Evolutionary conservation across 1,139 yeast genomes (phyloP), one percentile per base, ranked within the genome.

Genomic region (Schizosaccharomyces versatilis): DNA sequence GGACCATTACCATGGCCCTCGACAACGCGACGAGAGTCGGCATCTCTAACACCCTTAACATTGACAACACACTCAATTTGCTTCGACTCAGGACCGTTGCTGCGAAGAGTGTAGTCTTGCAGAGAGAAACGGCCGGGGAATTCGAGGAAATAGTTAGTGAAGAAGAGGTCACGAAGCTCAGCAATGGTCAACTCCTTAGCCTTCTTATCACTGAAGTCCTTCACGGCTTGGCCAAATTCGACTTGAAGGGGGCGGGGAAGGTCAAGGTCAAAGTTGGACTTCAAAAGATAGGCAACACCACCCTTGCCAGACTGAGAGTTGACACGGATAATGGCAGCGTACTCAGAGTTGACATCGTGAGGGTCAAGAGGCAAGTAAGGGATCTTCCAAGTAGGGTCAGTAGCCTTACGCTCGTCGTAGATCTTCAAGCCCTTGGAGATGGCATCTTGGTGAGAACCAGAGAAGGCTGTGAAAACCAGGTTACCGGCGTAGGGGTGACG

Each of bases 291-390:
- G 38, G 97, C 94, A 38, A 97, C 94, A 66, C 97, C 97, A 66
- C 97, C 97, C 71, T 90, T 90, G 65, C 98, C 98, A 36, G 94
- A 82, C 73, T 90, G 97, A 9, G 96, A 86, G 73, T 90, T 90
- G 69, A 90, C 97, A 69, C 98, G 79, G 65, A 90, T 90, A 60
- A 90, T 94, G 51, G 97, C 97, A 71, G 90, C 97, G 70, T 90
- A 90, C 57, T 84, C 88, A 71, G 97, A 80, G 58, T 97, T 97
- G 63, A 90, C 82, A 68, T 90, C 97, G 67, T 81, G 77, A 62
- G 98, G 98, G 69, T 90, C 98, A 69, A 90, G 76, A 58, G 98
- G 97, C 65, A 90, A 75, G 71, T 90, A 90, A 52, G 98, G 98
- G 61, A 90, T 77, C 64, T 78, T 77, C 98, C 97, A 88, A 55